Percentiles rank a stretch among this genome's conserved stretches.
Evolutionary conservation across 805 yeast genomes (phyloP).

Genomic region (Teunomyces aglyptinius): DNA sequence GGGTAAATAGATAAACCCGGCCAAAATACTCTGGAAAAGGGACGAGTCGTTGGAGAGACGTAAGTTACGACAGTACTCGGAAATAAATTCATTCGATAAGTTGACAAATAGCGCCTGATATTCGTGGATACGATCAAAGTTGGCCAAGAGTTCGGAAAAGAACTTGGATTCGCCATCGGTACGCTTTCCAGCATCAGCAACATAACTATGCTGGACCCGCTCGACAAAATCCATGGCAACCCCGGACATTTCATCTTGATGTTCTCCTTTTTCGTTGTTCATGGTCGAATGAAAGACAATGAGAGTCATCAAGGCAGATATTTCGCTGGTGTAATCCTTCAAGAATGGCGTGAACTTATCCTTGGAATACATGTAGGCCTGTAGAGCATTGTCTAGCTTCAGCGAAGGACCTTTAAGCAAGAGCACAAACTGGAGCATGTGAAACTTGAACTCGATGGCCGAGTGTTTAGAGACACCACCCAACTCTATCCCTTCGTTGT

Average conservation of each 20-base stretch:
- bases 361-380: slow-evolving; percentile 38
- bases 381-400: slow-evolving; percentile 22
- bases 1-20: slow-evolving; percentile 42
- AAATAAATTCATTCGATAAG: slow-evolving; percentile 39
- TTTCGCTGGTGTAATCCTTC: slow-evolving; percentile 29
- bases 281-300: slow-evolving; percentile 14
- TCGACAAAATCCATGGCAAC: slow-evolving; percentile 21
- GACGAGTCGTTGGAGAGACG: slow-evolving; percentile 40
- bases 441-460: slow-evolving; percentile 40
- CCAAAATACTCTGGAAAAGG: slow-evolving; percentile 37
- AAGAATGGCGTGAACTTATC: slow-evolving; percentile 34
- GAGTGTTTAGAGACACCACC: slow-evolving; percentile 6
- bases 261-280: slow-evolving; percentile 9
- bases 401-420: slow-evolving; percentile 21
- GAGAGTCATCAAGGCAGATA: slow-evolving; percentile 35
- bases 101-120: slow-evolving; percentile 31
- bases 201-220: slow-evolving; percentile 24
- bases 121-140: slow-evolving; percentile 28
- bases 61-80: slow-evolving; percentile 38
- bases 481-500: slow-evolving; percentile 13
- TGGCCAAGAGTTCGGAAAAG: slow-evolving; percentile 29
- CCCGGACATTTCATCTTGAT: slow-evolving; percentile 9
- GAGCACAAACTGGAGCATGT: slow-evolving; percentile 36
- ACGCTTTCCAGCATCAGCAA: slow-evolving; percentile 14
- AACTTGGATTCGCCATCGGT: slow-evolving; percentile 22